A percentile compares a stretch with the other conserved stretches of the same genome.
These are phyloP conservation scores for Cordyceps farinosa DNA, from an alignment of 2,329 filamentous ascomycete genomes.

Conservation along the genomic window DNA sequence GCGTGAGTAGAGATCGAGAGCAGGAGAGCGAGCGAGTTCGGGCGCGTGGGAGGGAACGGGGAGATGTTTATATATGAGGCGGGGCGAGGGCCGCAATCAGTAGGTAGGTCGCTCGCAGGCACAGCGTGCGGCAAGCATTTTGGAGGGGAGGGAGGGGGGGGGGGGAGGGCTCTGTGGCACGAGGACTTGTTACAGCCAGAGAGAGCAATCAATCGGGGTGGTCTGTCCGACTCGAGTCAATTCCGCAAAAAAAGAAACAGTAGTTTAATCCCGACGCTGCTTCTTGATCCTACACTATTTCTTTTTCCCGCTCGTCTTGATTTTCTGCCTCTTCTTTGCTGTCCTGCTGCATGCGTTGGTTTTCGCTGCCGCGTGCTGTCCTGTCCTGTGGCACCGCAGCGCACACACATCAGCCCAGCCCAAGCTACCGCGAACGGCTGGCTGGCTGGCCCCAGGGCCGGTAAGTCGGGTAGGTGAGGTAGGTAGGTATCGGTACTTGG, in stretches of 20 bases:
- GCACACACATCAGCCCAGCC: neutral
- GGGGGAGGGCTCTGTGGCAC: neutral
- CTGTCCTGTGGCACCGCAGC: too few relatives aligned
- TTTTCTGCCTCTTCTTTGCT: neutral
- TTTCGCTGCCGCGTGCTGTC: too few relatives aligned
- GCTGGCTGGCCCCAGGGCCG: neutral
- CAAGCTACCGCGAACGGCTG: neutral
- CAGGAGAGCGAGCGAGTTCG: slow-evolving; percentile 43
- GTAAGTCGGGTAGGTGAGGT: neutral
- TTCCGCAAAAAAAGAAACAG: too few relatives aligned
- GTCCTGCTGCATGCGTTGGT: too few relatives aligned
- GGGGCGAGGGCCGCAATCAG: slow-evolving; percentile 55
- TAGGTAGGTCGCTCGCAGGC: slow-evolving; percentile 27
- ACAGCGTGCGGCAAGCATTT: neutral
- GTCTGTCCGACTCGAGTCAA: neutral
- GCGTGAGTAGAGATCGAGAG: slow-evolving; percentile 29
- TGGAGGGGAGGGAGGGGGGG: neutral
- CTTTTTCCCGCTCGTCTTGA: neutral
- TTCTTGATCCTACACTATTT: neutral
- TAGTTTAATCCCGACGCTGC: too few relatives aligned
- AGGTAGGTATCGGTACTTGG: neutral
- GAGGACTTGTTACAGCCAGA: neutral
- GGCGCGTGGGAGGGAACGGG: slow-evolving; percentile 49
- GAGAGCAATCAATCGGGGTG: neutral
- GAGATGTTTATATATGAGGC: slow-evolving; percentile 60